phyloP scores from a whole-genome alignment of 805 yeast genomes.

The Yarrowia osloensis region DNA sequence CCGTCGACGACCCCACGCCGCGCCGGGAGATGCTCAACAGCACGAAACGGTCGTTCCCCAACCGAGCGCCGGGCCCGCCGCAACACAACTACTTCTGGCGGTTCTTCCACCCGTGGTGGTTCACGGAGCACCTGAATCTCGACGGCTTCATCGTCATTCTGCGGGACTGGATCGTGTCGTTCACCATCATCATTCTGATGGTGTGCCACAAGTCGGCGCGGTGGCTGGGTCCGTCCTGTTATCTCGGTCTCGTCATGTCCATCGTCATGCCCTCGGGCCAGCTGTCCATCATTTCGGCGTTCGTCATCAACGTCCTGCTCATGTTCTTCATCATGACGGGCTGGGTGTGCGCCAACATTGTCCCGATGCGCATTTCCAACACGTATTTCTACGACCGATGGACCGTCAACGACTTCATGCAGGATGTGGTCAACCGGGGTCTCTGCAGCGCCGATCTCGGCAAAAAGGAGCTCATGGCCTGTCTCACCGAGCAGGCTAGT shows the following conservation, averaged over 20 bases:
- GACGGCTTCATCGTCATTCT: constrained; percentile 6
- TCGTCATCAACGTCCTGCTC: constrained; percentile 12
- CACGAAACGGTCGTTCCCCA: constrained; percentile 14
- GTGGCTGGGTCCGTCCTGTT: constrained; percentile 25
- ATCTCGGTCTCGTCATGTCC: constrained; percentile 6
- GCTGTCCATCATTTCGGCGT: constrained; percentile 8
- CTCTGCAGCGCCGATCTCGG: constrained; percentile 18
- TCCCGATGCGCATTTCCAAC: constrained; percentile 18
- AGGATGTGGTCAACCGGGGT: constrained; percentile 7
- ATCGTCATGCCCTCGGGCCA: constrained; percentile 20
- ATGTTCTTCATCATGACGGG: constrained; percentile 20
- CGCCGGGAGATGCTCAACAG: constrained; percentile 15
- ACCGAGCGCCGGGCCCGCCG: constrained; percentile 15
- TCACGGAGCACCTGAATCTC: not conserved
- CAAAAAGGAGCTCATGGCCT: not conserved
- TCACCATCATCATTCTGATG: constrained; percentile 13
- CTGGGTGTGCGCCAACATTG: constrained; percentile 29
- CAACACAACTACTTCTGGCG: not conserved
- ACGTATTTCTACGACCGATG: constrained; percentile 15
- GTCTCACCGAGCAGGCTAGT: not conserved
- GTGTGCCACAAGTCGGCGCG: not conserved
- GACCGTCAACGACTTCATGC: constrained; percentile 34
- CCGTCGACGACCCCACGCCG: not conserved
- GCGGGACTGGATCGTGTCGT: not conserved
- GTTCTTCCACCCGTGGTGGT: constrained; percentile 24